Percentiles rank a stretch among this genome's conserved stretches.
phyloP scores from a whole-genome alignment of 2,329 filamentous ascomycete genomes.

The Botrytis elliptica region DNA sequence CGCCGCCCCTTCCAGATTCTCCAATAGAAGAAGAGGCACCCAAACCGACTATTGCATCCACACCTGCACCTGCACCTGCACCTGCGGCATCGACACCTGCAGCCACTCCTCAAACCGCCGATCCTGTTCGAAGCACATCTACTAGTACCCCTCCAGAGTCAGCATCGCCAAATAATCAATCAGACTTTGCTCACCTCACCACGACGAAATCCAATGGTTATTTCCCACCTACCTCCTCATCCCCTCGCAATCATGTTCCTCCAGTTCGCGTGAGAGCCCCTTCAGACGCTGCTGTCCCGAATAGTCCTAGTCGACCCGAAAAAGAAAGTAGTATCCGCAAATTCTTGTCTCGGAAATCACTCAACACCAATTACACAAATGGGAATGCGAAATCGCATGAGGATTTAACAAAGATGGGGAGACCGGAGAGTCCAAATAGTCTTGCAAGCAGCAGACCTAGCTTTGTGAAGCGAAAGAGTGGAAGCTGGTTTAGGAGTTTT shows the following conservation, averaged over 20 bases:
- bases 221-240: not conserved
- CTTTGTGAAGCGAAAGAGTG: constrained; percentile 33
- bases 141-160: constrained; percentile 2
- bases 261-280: constrained; percentile 5
- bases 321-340: constrained; percentile 41
- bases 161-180: constrained; percentile 12
- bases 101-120: not conserved
- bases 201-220: constrained; percentile 10
- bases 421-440: constrained; percentile 37
- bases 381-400: constrained; percentile 34
- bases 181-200: constrained; percentile 2
- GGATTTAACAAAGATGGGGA: constrained; percentile 30
- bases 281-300: constrained; percentile 28
- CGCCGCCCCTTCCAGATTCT: constrained; percentile 39
- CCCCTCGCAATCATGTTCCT: constrained; percentile 1
- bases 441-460: constrained; percentile 30
- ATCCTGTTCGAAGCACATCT: constrained; percentile 1
- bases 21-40: constrained; percentile 34
- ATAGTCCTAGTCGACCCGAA: constrained; percentile 24
- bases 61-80: constrained; percentile 14
- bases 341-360: constrained; percentile 41
- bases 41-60: constrained; percentile 25
- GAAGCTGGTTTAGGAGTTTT: constrained; percentile 38
- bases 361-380: constrained; percentile 39
- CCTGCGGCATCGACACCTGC: constrained; percentile 8